phyloP scores from a whole-genome alignment of 2,329 filamentous ascomycete genomes.

The Sphaerulina musiva region DNA sequence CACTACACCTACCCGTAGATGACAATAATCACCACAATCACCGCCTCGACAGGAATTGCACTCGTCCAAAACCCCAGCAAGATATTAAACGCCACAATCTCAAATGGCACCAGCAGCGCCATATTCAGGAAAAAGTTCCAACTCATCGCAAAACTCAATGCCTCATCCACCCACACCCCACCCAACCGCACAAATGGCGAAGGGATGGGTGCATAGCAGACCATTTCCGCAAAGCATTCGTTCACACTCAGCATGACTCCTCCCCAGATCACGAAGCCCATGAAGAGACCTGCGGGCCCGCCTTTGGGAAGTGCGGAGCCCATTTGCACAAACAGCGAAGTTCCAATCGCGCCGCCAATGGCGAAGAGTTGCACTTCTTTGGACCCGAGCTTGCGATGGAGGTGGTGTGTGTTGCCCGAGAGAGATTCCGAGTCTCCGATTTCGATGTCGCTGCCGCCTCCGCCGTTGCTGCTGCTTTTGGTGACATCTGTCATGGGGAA shows the following conservation, averaged over 20 bases:
- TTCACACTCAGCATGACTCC: constrained; percentile 15
- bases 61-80: constrained; percentile 35
- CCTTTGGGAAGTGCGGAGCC: constrained; percentile 23
- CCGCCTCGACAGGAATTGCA: constrained; percentile 47
- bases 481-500: no score
- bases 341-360: constrained; percentile 16
- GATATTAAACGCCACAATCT: constrained; percentile 41
- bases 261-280: constrained; percentile 34
- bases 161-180: constrained; percentile 66
- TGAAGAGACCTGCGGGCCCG: constrained; percentile 40
- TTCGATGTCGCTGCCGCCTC: not conserved
- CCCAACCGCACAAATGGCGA: constrained; percentile 72
- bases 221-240: constrained; percentile 52
- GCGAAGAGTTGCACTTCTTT: constrained; percentile 16
- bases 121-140: constrained; percentile 39
- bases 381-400: constrained; percentile 14
- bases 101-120: constrained; percentile 44
- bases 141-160: constrained; percentile 51
- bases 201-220: constrained; percentile 66
- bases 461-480: no score
- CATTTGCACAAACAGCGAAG: constrained; percentile 15
- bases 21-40: constrained; percentile 55
- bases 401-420: not conserved
- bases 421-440: not conserved
- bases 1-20: constrained; percentile 41